Conservation (phyloP, 306 rosid species). For the Pyrus pyrifolia region DNA sequence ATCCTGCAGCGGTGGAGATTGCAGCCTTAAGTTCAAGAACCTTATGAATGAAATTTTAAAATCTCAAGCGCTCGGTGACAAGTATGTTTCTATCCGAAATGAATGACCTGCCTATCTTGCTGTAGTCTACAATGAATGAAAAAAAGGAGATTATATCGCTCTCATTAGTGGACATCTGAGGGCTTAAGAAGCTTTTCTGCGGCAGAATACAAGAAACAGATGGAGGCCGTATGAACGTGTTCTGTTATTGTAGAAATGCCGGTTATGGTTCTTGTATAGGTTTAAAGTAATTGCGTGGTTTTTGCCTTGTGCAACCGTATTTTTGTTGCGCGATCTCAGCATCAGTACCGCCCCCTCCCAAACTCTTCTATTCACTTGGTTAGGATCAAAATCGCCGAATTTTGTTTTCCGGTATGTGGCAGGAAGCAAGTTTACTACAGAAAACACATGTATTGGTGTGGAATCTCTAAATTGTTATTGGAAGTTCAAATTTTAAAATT, state of each 20-base stretch:
- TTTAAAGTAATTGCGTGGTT: neutral
- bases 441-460: neutral
- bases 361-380: too few species aligned
- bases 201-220: neutral
- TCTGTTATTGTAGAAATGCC: neutral
- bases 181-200: neutral
- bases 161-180: neutral
- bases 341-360: neutral
- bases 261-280: conserved; percentile 19
- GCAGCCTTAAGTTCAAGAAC: conserved; percentile 85
- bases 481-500: neutral
- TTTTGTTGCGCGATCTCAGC: neutral
- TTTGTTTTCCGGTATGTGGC: neutral
- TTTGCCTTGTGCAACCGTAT: conserved; percentile 1
- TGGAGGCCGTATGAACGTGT: neutral
- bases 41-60: conserved; percentile 84
- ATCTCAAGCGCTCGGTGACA: conserved; percentile 68
- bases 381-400: neutral
- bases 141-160: neutral
- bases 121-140: neutral
- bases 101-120: conserved; percentile 41
- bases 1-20: conserved; percentile 89
- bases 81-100: conserved; percentile 78
- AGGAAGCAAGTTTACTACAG: neutral
- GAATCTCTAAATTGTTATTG: neutral